Conservation (phyloP, 129 eudicot genomes). For the Helichrysum umbraculigerum region DNA sequence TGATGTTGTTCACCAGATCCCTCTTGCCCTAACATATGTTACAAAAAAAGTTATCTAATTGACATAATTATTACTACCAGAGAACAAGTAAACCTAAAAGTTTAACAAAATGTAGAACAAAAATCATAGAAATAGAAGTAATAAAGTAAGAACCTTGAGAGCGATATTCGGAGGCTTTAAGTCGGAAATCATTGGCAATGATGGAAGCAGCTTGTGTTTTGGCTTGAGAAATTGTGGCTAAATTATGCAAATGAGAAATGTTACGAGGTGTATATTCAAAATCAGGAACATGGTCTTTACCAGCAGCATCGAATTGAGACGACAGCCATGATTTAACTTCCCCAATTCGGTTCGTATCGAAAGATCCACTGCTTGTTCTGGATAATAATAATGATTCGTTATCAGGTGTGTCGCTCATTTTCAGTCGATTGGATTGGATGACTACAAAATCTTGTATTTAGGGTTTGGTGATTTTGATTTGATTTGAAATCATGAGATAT, state of each 20-base stretch:
- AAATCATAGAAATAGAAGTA: not conserved
- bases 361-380: slow-evolving; percentile 38
- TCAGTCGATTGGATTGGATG: not conserved
- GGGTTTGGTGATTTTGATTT: not conserved
- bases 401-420: slow-evolving; percentile 67
- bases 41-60: not conserved
- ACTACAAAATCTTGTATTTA: not conserved
- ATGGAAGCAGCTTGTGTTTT: slow-evolving; percentile 90
- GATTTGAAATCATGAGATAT: not conserved
- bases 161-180: slow-evolving; percentile 80
- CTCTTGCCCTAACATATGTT: not conserved
- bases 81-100: too few relatives aligned
- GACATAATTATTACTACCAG: too few relatives aligned
- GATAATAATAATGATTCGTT: slow-evolving; percentile 36
- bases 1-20: not conserved
- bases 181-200: slow-evolving; percentile 85
- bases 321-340: slow-evolving; percentile 85
- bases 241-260: slow-evolving; percentile 65
- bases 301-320: slow-evolving; percentile 86
- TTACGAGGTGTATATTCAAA: slow-evolving; percentile 85
- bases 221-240: slow-evolving; percentile 80
- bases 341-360: slow-evolving; percentile 64
- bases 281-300: slow-evolving; percentile 80
- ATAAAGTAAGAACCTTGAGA: slow-evolving; percentile 63
- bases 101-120: not conserved